phyloP scores from a whole-genome alignment of 305 asterid species.

The Fraxinus floribunda region DNA sequence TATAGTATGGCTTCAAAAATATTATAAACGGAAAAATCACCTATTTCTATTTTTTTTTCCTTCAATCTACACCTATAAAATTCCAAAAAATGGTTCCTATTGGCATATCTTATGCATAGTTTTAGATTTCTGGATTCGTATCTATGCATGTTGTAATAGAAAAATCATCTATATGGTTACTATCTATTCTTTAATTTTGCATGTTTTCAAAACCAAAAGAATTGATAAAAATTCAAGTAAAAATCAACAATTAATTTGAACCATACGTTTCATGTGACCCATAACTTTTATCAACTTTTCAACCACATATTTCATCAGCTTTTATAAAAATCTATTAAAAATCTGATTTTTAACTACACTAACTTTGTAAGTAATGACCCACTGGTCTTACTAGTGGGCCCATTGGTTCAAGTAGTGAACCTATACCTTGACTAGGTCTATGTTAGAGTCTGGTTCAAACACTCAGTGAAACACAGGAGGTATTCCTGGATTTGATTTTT shows the following conservation, averaged over 20 bases:
- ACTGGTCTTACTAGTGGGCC: background rate
- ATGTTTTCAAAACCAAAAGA: too few relatives aligned
- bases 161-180: background rate
- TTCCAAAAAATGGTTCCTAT: background rate
- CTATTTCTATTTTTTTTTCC: background rate
- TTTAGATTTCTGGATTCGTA: background rate
- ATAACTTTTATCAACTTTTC: too few relatives aligned
- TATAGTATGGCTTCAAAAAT: background rate
- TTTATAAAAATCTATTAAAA: too few relatives aligned
- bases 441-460: background rate
- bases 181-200: background rate
- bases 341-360: too few relatives aligned
- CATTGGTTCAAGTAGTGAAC: background rate
- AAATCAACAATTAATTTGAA: too few relatives aligned
- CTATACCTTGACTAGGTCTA: background rate
- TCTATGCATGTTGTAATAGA: background rate
- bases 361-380: too few relatives aligned
- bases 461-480: too few relatives aligned
- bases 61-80: background rate
- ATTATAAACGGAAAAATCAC: background rate
- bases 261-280: too few relatives aligned
- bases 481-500: background rate
- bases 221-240: too few relatives aligned
- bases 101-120: background rate
- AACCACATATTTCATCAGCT: too few relatives aligned